These are phyloP conservation scores for Sugiyamaella smithiae DNA, from an alignment of 805 yeast species.

Conservation along the genomic window DNA sequence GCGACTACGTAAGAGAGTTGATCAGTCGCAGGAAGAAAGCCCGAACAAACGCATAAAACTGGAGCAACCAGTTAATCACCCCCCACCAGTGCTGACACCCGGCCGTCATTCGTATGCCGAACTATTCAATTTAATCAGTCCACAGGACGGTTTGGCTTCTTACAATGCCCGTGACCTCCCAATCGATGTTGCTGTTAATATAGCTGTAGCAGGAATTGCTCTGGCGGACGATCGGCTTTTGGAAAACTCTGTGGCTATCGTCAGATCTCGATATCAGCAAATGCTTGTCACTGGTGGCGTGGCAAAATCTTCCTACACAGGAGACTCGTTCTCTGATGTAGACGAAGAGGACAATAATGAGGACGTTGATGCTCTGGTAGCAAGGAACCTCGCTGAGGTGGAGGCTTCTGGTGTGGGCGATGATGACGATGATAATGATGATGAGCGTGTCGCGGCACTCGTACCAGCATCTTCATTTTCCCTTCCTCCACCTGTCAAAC, in stretches of 20 bases:
- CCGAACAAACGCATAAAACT: slow-evolving; percentile 26
- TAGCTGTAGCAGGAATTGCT: slow-evolving; percentile 64
- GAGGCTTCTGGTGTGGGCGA: slow-evolving; percentile 19
- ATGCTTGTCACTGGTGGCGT: slow-evolving; percentile 34
- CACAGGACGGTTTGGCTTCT: slow-evolving; percentile 55
- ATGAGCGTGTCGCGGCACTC: slow-evolving; percentile 32
- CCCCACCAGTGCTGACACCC: slow-evolving; percentile 21
- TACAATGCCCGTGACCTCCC: slow-evolving; percentile 73
- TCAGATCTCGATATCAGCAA: slow-evolving; percentile 61
- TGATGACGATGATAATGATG: slow-evolving; percentile 27
- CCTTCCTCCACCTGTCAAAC: slow-evolving; percentile 52
- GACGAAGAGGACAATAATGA: slow-evolving; percentile 31
- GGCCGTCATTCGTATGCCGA: slow-evolving; percentile 48
- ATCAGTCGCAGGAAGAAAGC: slow-evolving; percentile 28
- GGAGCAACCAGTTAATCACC: slow-evolving; percentile 18
- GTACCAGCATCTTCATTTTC: slow-evolving; percentile 44
- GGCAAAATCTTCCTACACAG: slow-evolving; percentile 13
- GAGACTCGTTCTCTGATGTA: slow-evolving; percentile 36
- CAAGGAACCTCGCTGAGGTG: slow-evolving; percentile 10
- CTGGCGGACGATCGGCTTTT: slow-evolving; percentile 52
- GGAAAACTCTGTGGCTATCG: slow-evolving; percentile 64
- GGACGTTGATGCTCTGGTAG: slow-evolving; percentile 18
- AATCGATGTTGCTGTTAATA: slow-evolving; percentile 56
- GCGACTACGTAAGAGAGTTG: slow-evolving; percentile 28
- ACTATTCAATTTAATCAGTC: slow-evolving; percentile 64